A percentile compares a stretch with the other conserved stretches of the same genome.
These are phyloP conservation scores for Passalora sequoiae DNA, from an alignment of 2,329 filamentous ascomycete genomes.

Conservation along the genomic window DNA sequence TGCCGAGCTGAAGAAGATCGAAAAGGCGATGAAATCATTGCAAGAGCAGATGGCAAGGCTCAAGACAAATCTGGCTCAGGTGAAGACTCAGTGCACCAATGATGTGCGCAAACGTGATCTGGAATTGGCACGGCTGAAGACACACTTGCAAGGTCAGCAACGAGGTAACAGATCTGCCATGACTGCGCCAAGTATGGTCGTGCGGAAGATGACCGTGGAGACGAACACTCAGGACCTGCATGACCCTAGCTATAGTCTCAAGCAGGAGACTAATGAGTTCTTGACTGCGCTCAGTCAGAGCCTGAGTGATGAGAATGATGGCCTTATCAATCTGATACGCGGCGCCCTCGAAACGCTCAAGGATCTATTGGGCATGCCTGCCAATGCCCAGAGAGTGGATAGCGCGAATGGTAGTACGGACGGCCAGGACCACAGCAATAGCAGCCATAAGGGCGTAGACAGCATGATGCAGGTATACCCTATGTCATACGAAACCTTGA, in stretches of 20 bases:
- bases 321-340: slow-evolving; percentile 65
- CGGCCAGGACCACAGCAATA: slow-evolving; percentile 20
- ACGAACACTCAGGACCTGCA: slow-evolving; percentile 47
- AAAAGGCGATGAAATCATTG: slow-evolving; percentile 65
- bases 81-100: slow-evolving; percentile 79
- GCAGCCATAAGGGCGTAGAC: slow-evolving; percentile 22
- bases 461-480: slow-evolving; percentile 45
- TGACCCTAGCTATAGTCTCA: slow-evolving; percentile 62
- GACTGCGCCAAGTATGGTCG: slow-evolving; percentile 46
- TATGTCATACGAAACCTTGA: slow-evolving; percentile 63
- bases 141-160: slow-evolving; percentile 66
- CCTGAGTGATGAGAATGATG: slow-evolving; percentile 88
- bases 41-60: slow-evolving; percentile 78
- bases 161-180: slow-evolving; percentile 44
- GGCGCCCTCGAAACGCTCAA: slow-evolving; percentile 67
- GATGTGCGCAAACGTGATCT: slow-evolving; percentile 87
- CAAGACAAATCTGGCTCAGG: slow-evolving; percentile 74
- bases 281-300: slow-evolving; percentile 76
- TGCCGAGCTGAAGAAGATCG: slow-evolving; percentile 76
- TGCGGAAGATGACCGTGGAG: slow-evolving; percentile 42
- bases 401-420: slow-evolving; percentile 31
- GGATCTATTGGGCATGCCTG: slow-evolving; percentile 54
- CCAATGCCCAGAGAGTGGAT: slow-evolving; percentile 30
- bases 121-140: slow-evolving; percentile 83
- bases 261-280: slow-evolving; percentile 85